Evolutionary conservation across 805 yeast genomes (phyloP), one percentile per base, ranked within the genome.

Genomic region (Candida ulmi): DNA sequence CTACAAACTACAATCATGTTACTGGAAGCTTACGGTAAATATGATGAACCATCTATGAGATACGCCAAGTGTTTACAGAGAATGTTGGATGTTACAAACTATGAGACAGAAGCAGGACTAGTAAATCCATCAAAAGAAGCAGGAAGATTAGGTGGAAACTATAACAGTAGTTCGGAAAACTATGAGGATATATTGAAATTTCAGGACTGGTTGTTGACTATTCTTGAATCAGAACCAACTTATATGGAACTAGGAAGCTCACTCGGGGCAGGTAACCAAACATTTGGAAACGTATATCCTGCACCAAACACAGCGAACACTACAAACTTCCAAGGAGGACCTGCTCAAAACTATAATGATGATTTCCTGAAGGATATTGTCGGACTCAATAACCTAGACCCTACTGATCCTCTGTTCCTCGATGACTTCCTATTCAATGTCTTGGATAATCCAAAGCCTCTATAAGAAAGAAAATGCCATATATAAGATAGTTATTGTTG

Each of bases 191-290:
- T 52, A 12, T 26, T 51, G n/a, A 44, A 45, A 23, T 52, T 48
- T 36, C 54, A 51, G 29, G 59, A 54, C 23, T 51, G 55, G 57
- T 26, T 54, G 17, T 50, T 51, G 23, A 54, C 57, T 7, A 42
- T 35, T 15, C 23, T 47, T 12, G 32, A 36, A 2, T 9, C 27
- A 27, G 24, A 16, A 12, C 13, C 36, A 6, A 26, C 31, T 9
- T 21, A 7, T 21, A 9, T 21, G 6, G 24, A 21, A 9, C 24
- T 21, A 21, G 24, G 24, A 21, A 21, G 24, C 24, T 9, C 6
- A n/a, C n/a, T n/a, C n/a, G n/a, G n/a, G n/a, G n/a, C n/a, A n/a
- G n/a, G n/a, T n/a, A n/a, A n/a, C n/a, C n/a, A n/a, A n/a, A n/a
- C n/a, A n/a, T n/a, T n/a, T n/a, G n/a, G n/a, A n/a, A n/a, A n/a